phyloP scores from a whole-genome alignment of 176 grass and related monocot genomes.

The Saccharum officinarum region DNA sequence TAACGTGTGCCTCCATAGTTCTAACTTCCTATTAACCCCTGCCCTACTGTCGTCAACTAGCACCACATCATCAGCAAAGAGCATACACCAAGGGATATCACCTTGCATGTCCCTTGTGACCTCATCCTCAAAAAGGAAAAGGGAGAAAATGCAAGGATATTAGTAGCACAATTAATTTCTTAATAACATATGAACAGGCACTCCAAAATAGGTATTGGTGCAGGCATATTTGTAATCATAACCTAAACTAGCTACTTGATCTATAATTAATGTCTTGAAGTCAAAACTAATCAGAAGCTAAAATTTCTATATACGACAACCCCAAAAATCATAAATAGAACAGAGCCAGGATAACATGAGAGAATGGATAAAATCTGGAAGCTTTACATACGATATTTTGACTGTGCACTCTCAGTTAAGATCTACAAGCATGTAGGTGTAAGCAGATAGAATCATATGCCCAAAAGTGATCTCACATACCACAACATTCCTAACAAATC shows the following conservation, averaged over 20 bases:
- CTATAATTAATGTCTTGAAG: background rate
- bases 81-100: too few relatives aligned
- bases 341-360: background rate
- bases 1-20: too few relatives aligned
- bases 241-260: background rate
- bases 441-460: slow-evolving; percentile 7
- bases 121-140: background rate
- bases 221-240: background rate
- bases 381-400: background rate
- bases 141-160: background rate
- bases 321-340: background rate
- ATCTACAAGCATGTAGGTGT: background rate
- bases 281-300: background rate
- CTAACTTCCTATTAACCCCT: too few relatives aligned
- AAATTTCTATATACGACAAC: background rate
- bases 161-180: background rate
- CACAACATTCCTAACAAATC: slow-evolving; percentile 18
- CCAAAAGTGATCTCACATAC: slow-evolving; percentile 14
- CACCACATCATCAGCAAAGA: too few relatives aligned
- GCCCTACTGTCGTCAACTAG: too few relatives aligned
- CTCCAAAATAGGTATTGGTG: background rate
- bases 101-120: too few relatives aligned
- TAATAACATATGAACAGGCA: background rate
- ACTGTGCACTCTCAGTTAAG: background rate
- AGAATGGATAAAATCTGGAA: slow-evolving; percentile 19